These are phyloP conservation scores for Cladophialophora exuberans DNA, from an alignment of 2,329 filamentous ascomycete genomes.

Conservation along the genomic window DNA sequence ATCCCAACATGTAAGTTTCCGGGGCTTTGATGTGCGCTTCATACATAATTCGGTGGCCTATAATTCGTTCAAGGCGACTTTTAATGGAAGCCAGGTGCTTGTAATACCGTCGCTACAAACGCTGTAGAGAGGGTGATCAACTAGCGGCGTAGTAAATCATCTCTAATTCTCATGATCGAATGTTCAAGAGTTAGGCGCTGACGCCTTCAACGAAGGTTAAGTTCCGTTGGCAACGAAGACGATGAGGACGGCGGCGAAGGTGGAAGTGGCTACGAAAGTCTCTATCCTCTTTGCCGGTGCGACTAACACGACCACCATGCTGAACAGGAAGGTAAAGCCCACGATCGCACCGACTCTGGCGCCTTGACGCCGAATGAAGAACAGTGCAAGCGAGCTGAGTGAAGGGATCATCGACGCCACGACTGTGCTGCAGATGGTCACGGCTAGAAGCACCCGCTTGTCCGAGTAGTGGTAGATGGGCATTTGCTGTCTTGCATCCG, in stretches of 20 bases:
- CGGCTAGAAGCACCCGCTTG: not conserved
- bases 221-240: slow-evolving; percentile 34
- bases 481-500: not conserved
- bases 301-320: slow-evolving; percentile 12
- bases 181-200: too few relatives aligned
- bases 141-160: too few relatives aligned
- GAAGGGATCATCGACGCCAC: slow-evolving; percentile 1
- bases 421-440: not conserved
- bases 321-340: slow-evolving; percentile 25
- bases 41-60: too few relatives aligned
- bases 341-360: slow-evolving; percentile 25
- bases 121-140: too few relatives aligned
- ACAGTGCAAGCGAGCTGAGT: slow-evolving; percentile 9
- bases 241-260: slow-evolving; percentile 37
- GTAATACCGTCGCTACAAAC: too few relatives aligned
- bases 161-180: too few relatives aligned
- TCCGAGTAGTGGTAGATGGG: slow-evolving; percentile 7
- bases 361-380: slow-evolving; percentile 6
- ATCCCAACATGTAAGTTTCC: too few relatives aligned
- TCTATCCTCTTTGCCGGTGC: slow-evolving; percentile 27
- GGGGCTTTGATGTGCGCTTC: too few relatives aligned
- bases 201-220: too few relatives aligned
- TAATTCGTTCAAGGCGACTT: too few relatives aligned
- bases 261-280: slow-evolving; percentile 33
- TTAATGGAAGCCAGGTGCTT: too few relatives aligned